phyloP scores from a whole-genome alignment of 2,329 filamentous ascomycete genomes.

The Colletotrichum navitas region DNA sequence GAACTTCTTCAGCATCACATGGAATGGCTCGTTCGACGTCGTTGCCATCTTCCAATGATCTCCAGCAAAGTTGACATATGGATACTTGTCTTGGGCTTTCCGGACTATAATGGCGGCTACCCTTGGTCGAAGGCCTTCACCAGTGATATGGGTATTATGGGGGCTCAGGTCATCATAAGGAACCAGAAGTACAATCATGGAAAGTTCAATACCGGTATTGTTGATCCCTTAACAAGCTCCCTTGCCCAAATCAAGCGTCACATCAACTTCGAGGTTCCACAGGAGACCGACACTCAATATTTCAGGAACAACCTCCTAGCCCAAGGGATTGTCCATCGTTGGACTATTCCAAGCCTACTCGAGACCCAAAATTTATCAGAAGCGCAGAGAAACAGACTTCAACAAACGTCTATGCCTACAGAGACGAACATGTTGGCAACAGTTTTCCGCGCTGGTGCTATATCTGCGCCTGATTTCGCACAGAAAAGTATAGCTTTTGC shows the following conservation, averaged over 20 bases:
- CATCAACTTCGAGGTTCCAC: background rate
- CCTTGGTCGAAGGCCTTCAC: background rate
- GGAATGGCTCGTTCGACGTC: slow-evolving; percentile 12
- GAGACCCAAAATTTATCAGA: background rate
- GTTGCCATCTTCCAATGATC: background rate
- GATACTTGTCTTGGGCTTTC: background rate
- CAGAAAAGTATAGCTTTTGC: background rate
- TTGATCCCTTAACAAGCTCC: background rate
- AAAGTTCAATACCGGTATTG: background rate
- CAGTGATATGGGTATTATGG: background rate
- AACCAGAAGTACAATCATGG: background rate
- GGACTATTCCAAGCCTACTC: background rate
- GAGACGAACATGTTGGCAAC: background rate
- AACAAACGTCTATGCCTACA: background rate
- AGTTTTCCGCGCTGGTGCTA: background rate
- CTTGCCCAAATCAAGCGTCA: background rate
- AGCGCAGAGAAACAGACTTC: background rate
- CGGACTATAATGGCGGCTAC: background rate
- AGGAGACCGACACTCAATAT: rapidly evolving
- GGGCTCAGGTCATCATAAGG: background rate
- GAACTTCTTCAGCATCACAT: slow-evolving; percentile 8
- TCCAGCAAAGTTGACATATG: background rate
- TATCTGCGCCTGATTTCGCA: background rate
- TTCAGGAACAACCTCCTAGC: background rate
- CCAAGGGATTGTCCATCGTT: background rate